A percentile compares a stretch with the other conserved stretches of the same genome.
Conservation (phyloP, 2,329 filamentous ascomycete species). For the Mycosphaerelloides madeirae region DNA sequence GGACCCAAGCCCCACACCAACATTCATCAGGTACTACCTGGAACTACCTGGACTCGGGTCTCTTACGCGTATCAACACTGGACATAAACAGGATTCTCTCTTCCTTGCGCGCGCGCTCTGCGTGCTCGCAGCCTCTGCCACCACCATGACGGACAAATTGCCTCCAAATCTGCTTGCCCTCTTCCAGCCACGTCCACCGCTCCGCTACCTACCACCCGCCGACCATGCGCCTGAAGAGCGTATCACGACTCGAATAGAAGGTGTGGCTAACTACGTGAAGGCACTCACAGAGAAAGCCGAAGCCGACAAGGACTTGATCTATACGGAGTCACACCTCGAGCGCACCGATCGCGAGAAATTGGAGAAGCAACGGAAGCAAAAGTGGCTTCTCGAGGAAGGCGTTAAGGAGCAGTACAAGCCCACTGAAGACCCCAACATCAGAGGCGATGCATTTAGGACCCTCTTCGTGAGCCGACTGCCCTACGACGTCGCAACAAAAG, state of each 20-base stretch:
- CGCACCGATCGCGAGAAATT: conserved; percentile 74
- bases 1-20: no score
- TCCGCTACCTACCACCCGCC: conserved; percentile 79
- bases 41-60: no score
- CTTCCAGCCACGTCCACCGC: conserved; percentile 86
- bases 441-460: conserved; percentile 92
- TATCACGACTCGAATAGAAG: conserved; percentile 66
- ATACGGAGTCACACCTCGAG: conserved; percentile 92
- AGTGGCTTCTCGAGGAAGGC: conserved; percentile 60
- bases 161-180: conserved; percentile 88
- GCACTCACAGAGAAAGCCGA: conserved; percentile 73
- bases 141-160: conserved; percentile 88
- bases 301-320: conserved; percentile 40
- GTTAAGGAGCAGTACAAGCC: conserved; percentile 70
- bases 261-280: conserved; percentile 69
- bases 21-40: no score
- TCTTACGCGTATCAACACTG: no score
- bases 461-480: conserved; percentile 85
- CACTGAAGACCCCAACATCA: conserved; percentile 76
- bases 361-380: conserved; percentile 68
- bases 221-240: conserved; percentile 81
- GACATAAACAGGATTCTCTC: no score
- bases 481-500: conserved; percentile 83
- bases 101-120: not conserved
- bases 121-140: not conserved